Evolutionary conservation across 257 asterid genomes (phyloP), one percentile per base, ranked within the genome.

Genomic region (Solanum peruvianum): DNA sequence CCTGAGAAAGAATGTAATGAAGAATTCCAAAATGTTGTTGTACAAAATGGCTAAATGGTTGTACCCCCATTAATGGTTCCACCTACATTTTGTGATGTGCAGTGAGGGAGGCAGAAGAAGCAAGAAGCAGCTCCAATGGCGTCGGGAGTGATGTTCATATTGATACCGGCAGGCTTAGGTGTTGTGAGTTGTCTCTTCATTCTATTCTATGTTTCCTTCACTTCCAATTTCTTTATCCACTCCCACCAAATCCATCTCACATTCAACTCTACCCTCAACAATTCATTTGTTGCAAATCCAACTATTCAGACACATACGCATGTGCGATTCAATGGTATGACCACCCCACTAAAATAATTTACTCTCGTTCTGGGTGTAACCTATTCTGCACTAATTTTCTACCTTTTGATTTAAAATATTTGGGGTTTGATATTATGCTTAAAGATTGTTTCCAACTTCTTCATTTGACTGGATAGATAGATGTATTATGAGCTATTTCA

Each of bases 101-200:
- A 33, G 23, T 82, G 8, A 56, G 49, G n/a, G 16, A 37, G 35
- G 35, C 35, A 37, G 11, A 82, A 15, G 86, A 10, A 23, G 85
- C 11, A 82, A 14, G 85, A 18, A n/a, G 72, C 82, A 37, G 56
- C 93, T 71, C 84, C 91, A 91, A 76, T 94, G 88, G 92, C 96
- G 94, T 89, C 93, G 92, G 31, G 90, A 92, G 72, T 67, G 83
- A 9, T 91, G 71, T 75, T 96, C 91, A 88, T 91, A 78, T 88
- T 93, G 83, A 77, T 96, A 88, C 98, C 96, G 72, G 90, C 95
- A 20, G 89, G 94, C 90, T 91, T 95, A 87, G 96, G 95, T 91
- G 94, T 96, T 45, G 80, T 93, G 67, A 93, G 97, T 83, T 92
- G 93, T 82, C 92, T 94, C 45, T 91, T 90, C 88, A 90, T 94